Conservation (phyloP, 805 yeast species). For the Sugiyamaella boreocaroliniensis region DNA sequence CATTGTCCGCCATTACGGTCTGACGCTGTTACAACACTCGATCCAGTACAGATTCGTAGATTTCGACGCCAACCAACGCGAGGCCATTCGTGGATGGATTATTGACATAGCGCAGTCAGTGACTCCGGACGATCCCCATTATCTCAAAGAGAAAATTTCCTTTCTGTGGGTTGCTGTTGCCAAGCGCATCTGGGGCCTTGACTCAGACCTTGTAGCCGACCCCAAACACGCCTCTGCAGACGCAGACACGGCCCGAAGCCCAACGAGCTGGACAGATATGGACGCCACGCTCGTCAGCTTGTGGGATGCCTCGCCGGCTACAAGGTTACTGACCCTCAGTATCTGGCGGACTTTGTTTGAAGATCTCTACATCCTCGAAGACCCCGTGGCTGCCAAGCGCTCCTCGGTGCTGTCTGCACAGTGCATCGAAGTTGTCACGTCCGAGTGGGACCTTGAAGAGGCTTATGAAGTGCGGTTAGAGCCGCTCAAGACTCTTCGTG, state of each 20-base stretch:
- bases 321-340: constrained; percentile 70
- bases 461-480: constrained; percentile 63
- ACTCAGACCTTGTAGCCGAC: constrained; percentile 11
- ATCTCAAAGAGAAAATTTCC: constrained; percentile 81
- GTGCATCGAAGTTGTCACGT: constrained; percentile 76
- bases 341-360: constrained; percentile 85
- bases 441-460: constrained; percentile 53
- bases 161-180: constrained; percentile 87
- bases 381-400: constrained; percentile 79
- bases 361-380: constrained; percentile 87
- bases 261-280: constrained; percentile 77
- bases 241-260: constrained; percentile 15
- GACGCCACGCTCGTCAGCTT: constrained; percentile 66
- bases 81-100: constrained; percentile 77
- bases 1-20: constrained; percentile 84
- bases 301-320: constrained; percentile 59
- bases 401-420: constrained; percentile 70
- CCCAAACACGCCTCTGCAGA: constrained; percentile 1
- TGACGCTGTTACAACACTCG: constrained; percentile 69
- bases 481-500: constrained; percentile 52
- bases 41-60: constrained; percentile 48
- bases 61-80: constrained; percentile 52
- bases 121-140: constrained; percentile 70
- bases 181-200: constrained; percentile 82
- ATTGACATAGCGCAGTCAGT: constrained; percentile 65